Conservation (phyloP, 345 rosid species). For the Acer saccharum region DNA sequence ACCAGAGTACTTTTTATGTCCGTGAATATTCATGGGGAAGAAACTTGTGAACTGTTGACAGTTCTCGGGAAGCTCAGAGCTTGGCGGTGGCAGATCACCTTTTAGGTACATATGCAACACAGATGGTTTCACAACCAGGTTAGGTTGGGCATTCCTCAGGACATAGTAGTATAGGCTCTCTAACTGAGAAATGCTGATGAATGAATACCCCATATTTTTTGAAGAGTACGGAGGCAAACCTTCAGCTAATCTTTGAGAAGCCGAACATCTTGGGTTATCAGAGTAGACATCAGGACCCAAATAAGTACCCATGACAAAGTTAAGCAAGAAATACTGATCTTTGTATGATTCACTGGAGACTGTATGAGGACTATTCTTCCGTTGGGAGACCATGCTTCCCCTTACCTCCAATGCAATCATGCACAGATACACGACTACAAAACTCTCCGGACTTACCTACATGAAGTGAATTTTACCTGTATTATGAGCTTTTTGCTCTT, state of each 20-base stretch:
- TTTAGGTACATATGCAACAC: conserved; percentile 45
- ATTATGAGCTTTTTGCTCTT: not conserved
- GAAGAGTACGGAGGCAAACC: conserved; percentile 52
- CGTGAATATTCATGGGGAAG: conserved; percentile 51
- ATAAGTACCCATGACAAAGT: conserved; percentile 57
- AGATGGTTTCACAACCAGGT: conserved; percentile 39
- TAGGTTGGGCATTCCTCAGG: conserved; percentile 45
- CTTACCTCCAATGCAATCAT: not conserved
- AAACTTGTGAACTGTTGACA: conserved; percentile 40
- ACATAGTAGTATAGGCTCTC: conserved; percentile 53
- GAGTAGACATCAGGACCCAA: conserved; percentile 70
- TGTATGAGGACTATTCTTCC: conserved; percentile 25
- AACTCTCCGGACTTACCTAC: conserved; percentile 1
- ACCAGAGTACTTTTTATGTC: conserved; percentile 45
- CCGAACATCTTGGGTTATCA: conserved; percentile 64
- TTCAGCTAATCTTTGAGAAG: conserved; percentile 47
- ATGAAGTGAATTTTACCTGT: not conserved
- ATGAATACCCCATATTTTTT: conserved; percentile 53
- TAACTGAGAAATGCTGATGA: conserved; percentile 45
- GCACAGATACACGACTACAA: not conserved
- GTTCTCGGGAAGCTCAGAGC: conserved; percentile 26
- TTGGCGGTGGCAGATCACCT: conserved; percentile 39
- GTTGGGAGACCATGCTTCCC: conserved; percentile 21
- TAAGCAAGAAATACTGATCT: conserved; percentile 55
- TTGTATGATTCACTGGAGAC: conserved; percentile 17